Conservation (phyloP, 2,329 filamentous ascomycete genomes). For the Apiospora hydei region DNA sequence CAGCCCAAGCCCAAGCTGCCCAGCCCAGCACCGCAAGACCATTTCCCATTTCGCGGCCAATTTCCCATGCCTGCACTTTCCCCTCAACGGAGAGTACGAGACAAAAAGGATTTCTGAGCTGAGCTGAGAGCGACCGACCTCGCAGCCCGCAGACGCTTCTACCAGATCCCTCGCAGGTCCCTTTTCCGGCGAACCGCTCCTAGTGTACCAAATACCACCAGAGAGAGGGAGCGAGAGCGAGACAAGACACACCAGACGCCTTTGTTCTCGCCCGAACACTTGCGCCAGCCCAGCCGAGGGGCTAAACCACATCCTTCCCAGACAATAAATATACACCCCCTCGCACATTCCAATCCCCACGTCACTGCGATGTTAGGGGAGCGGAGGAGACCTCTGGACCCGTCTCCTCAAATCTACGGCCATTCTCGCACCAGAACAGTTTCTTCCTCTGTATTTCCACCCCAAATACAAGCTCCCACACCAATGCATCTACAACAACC, state of each 20-base stretch:
- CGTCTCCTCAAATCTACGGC: slow-evolving; percentile 49
- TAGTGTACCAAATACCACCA: not conserved
- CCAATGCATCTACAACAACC: slow-evolving; percentile 47
- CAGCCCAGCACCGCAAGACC: slow-evolving; percentile 5
- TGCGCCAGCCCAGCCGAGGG: slow-evolving; percentile 9
- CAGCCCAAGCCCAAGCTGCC: slow-evolving; percentile 15
- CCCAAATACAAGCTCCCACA: slow-evolving; percentile 34
- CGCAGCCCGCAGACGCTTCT: not conserved
- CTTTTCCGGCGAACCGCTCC: slow-evolving; percentile 11
- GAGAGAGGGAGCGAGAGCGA: not conserved
- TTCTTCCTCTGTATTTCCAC: slow-evolving; percentile 60
- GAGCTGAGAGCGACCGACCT: not conserved
- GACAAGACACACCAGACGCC: not conserved
- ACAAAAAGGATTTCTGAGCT: not conserved
- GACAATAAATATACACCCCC: not conserved
- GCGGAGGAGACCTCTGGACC: slow-evolving; percentile 40
- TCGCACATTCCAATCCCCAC: not conserved
- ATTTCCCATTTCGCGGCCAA: not conserved
- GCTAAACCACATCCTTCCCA: slow-evolving; percentile 2
- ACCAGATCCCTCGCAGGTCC: not conserved
- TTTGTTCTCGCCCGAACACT: slow-evolving; percentile 22
- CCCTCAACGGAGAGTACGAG: slow-evolving; percentile 19
- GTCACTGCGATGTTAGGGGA: slow-evolving; percentile 39
- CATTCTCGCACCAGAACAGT: slow-evolving; percentile 64
- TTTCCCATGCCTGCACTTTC: slow-evolving; percentile 20